These are phyloP conservation scores for Tolypocladium endophyticum DNA, from an alignment of 2,329 filamentous ascomycete genomes.

Conservation along the genomic window DNA sequence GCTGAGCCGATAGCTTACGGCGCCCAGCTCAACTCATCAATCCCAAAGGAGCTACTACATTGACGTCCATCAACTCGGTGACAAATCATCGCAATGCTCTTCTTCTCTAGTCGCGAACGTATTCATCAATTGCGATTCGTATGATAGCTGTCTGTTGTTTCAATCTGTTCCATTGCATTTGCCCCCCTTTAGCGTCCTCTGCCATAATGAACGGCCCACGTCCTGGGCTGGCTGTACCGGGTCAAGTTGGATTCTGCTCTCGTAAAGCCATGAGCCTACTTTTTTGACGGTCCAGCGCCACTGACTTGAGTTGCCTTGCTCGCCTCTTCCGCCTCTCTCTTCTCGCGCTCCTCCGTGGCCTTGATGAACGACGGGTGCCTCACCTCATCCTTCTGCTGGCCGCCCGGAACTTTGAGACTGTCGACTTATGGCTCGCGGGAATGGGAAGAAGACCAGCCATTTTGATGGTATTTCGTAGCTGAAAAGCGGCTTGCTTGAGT, in stretches of 20 bases:
- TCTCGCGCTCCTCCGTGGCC: not conserved
- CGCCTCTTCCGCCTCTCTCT: not conserved
- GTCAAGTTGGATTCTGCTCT: not conserved
- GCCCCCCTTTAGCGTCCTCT: not conserved
- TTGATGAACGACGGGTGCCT: not conserved
- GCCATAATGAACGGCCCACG: not conserved
- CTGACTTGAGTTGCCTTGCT: not conserved
- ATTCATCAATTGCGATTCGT: not conserved
- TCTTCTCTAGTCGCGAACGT: no score
- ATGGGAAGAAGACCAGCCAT: not conserved
- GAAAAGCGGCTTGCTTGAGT: not conserved
- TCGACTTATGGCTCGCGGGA: not conserved
- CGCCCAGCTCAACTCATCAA: not conserved
- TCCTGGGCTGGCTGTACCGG: not conserved
- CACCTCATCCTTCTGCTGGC: not conserved
- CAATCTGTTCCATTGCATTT: not conserved
- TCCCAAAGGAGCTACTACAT: not conserved
- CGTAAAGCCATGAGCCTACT: not conserved
- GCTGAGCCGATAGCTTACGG: not conserved
- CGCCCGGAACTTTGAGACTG: not conserved
- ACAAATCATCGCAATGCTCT: not conserved
- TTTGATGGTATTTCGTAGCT: not conserved
- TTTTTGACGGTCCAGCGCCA: not conserved
- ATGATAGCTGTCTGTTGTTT: no score
- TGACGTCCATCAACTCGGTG: not conserved